Base-by-base conservation (phyloP, 1,284 basidiomycete species). In the Irpex sp. region DNA sequence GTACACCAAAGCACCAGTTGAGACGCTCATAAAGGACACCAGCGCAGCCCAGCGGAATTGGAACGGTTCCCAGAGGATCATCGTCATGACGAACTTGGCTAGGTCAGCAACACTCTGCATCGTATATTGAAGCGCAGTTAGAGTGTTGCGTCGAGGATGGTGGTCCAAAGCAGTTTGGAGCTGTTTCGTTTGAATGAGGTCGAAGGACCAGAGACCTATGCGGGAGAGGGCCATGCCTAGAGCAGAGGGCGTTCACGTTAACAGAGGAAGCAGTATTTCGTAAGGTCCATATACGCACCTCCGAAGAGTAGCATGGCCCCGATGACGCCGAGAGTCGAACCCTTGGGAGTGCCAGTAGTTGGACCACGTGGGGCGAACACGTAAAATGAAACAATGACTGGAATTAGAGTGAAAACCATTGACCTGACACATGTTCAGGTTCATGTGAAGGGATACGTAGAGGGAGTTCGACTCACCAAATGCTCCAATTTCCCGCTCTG, bases 161-260 rank as follows among this genome's bases (percentile, higher is more conserved):
- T 71, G 60, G 6, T 71, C 73, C 11, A 82, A 74, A 1, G 77
- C 74, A 19, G 75, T 70, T 67, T 82, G 81, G n/a, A 83, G 71
- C 58, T 82, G 76, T 54, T 82, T 79, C 21, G 82, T 72, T 62
- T 84, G 82, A 26, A 76, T 76, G 7, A 84, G 74, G 64, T 83
- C 83, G 66, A 84, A 84, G 0, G 77, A 75, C 82, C 82, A 84
- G 0, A 84, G 72, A 0, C 82, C 82, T 35, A 83, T 77, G 5
- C 83, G 72, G 0, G 79, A 81, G 1, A 81, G 66, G 11, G 81
- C 81, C 74, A 85, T 78, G 3, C 81, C 81, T 74, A 65, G 1
- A 17, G 17, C 3, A 6, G 36, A 8, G 19, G 5, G 5, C 7
- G 33, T 11, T 17, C 11, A 33, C 4, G 31, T 55, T 9, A 35